phyloP scores from a whole-genome alignment of 2,329 filamentous ascomycete genomes.

The Tolypocladium sp. region DNA sequence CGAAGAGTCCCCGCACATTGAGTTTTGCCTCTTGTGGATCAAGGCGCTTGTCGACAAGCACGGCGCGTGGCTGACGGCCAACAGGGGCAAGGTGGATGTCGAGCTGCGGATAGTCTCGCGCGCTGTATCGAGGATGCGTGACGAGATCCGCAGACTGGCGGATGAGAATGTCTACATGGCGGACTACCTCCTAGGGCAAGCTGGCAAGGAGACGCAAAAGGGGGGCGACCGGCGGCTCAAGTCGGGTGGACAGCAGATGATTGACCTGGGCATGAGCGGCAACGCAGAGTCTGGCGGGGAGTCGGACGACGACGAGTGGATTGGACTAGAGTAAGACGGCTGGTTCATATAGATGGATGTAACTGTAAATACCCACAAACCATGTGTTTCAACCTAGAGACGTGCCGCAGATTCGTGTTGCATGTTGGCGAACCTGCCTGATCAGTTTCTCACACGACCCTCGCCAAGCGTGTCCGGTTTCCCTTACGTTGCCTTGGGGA shows the following conservation, averaged over 20 bases:
- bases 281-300: conserved; percentile 24
- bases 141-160: conserved; percentile 72
- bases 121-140: conserved; percentile 69
- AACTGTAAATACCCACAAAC: not conserved
- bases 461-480: not conserved
- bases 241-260: conserved; percentile 11
- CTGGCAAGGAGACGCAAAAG: conserved; percentile 17
- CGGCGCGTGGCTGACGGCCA: conserved; percentile 75
- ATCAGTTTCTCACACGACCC: not conserved
- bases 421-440: not conserved
- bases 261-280: conserved; percentile 20
- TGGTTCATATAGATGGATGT: conserved; percentile 2
- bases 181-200: conserved; percentile 63
- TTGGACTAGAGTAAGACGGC: conserved; percentile 34
- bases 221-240: conserved; percentile 11
- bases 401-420: not conserved
- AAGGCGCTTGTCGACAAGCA: conserved; percentile 74
- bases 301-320: conserved; percentile 34
- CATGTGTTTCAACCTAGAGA: not conserved
- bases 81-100: conserved; percentile 68
- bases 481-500: conserved; percentile 11
- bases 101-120: conserved; percentile 78
- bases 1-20: conserved; percentile 84
- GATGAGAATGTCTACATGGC: conserved; percentile 87
- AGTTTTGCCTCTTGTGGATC: conserved; percentile 92